These are phyloP conservation scores for Mallotus nudiflorus DNA, from an alignment of 345 rosid genomes.

Conservation along the genomic window DNA sequence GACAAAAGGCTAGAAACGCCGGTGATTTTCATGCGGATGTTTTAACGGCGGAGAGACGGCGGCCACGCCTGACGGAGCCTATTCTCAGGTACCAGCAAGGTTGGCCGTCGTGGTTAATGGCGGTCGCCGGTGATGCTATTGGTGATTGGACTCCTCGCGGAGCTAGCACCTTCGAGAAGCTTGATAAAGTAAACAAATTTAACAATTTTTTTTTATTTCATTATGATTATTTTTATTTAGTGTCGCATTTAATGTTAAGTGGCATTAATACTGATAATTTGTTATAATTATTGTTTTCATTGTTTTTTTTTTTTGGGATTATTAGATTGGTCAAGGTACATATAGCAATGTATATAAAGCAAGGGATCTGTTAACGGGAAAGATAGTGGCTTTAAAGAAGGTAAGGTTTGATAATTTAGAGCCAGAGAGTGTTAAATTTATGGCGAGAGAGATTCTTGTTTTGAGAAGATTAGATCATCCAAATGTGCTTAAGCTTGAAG, in stretches of 20 bases:
- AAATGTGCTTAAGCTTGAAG: conserved; percentile 84
- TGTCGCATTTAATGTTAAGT: background rate
- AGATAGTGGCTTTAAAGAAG: conserved; percentile 90
- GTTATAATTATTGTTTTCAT: background rate
- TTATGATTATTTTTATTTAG: background rate
- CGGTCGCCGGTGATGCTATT: conserved; percentile 74
- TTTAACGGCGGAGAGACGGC: conserved; percentile 38
- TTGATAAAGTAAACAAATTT: conserved; percentile 58
- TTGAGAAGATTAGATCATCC: conserved; percentile 72
- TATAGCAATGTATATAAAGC: conserved; percentile 97
- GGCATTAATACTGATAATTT: background rate
- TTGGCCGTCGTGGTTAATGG: conserved; percentile 87
- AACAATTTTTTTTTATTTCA: background rate
- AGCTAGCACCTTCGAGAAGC: conserved; percentile 76
- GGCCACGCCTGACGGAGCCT: conserved; percentile 21
- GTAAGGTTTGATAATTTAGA: conserved; percentile 92
- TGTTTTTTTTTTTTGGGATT: background rate
- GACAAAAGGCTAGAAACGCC: conserved; percentile 33
- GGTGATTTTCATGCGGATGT: conserved; percentile 39
- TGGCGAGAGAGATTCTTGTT: conserved; percentile 96
- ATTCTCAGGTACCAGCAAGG: conserved; percentile 41
- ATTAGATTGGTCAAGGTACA: conserved; percentile 92
- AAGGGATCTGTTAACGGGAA: conserved; percentile 70
- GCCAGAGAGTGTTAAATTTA: conserved; percentile 88
- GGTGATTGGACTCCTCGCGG: conserved; percentile 77